These are phyloP conservation scores for Melaleuca alternifolia DNA, from an alignment of 345 rosid genomes.

Conservation along the genomic window DNA sequence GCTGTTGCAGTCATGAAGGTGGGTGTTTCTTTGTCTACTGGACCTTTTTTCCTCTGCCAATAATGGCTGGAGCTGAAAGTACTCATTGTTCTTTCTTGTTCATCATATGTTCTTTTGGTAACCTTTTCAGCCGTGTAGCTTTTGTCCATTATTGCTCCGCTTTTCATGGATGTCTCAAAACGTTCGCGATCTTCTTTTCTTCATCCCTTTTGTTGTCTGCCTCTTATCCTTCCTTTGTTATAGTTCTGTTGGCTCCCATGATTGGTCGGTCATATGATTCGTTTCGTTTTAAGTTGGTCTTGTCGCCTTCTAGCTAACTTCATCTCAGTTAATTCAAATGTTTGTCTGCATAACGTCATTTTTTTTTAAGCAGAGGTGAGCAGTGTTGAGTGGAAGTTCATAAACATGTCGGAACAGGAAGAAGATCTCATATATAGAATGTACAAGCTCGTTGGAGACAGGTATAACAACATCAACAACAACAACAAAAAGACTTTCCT, in stretches of 20 bases:
- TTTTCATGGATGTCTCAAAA: background rate
- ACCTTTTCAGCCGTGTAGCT: background rate
- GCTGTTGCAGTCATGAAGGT: background rate
- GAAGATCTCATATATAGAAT: conserved; percentile 79
- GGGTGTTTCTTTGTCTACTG: background rate
- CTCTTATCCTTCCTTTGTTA: background rate
- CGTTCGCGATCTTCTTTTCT: background rate
- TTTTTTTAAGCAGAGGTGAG: conserved; percentile 49
- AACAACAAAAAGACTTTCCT: background rate
- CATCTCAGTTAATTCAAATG: background rate
- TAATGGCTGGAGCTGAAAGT: background rate
- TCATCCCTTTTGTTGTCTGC: background rate
- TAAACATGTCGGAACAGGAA: conserved; percentile 81
- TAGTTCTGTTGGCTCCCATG: background rate
- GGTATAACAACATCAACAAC: conserved; percentile 18
- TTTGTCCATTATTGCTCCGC: background rate
- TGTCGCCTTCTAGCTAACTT: background rate
- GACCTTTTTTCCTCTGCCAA: background rate
- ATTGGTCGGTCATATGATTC: background rate
- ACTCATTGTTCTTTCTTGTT: background rate
- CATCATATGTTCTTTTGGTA: background rate
- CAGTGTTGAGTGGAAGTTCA: conserved; percentile 78
- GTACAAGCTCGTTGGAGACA: conserved; percentile 81
- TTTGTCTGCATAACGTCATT: background rate
- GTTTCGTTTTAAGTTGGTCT: background rate